Percentiles rank a stretch among this genome's conserved stretches.
phyloP scores from a whole-genome alignment of 2,329 filamentous ascomycete species.

The Talaromyces sp. region DNA sequence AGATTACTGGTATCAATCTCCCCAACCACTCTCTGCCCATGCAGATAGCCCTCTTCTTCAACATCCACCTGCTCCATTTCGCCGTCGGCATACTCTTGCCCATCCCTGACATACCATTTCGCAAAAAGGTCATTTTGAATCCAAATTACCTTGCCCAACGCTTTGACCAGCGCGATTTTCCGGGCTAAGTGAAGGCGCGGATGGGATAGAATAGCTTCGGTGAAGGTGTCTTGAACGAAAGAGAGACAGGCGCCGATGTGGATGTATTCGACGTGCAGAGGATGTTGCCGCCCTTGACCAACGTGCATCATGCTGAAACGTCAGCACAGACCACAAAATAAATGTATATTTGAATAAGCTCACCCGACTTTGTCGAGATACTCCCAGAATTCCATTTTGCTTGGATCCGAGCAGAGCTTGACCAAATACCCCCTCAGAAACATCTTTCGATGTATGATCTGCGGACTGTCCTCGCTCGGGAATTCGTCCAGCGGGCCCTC shows the following conservation, averaged over 20 bases:
- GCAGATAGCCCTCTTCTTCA: constrained; percentile 59
- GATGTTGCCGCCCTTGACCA: constrained; percentile 64
- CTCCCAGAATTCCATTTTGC: constrained; percentile 72
- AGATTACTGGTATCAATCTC: constrained; percentile 16
- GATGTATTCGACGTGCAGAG: constrained; percentile 73
- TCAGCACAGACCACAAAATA: background rate
- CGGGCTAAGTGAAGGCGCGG: constrained; percentile 59
- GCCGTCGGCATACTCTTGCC: constrained; percentile 50
- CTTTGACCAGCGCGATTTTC: constrained; percentile 69
- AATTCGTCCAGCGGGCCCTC: constrained; percentile 61
- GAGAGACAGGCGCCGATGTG: constrained; percentile 68
- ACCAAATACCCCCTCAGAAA: constrained; percentile 69
- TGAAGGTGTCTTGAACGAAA: constrained; percentile 72
- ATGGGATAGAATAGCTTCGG: constrained; percentile 67
- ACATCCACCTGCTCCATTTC: constrained; percentile 42
- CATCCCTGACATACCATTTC: constrained; percentile 71
- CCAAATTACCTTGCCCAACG: constrained; percentile 76
- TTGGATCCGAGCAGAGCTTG: constrained; percentile 68
- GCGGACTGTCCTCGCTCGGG: constrained; percentile 62
- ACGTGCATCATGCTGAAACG: constrained; percentile 65
- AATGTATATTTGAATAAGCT: constrained; percentile 21
- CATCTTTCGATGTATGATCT: constrained; percentile 72
- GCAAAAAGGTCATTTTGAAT: constrained; percentile 83
- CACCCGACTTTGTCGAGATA: constrained; percentile 78
- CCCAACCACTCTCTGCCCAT: constrained; percentile 52